Evolutionary conservation across 2,329 filamentous ascomycete genomes (phyloP).

Genomic region (Fusarium sp.): DNA sequence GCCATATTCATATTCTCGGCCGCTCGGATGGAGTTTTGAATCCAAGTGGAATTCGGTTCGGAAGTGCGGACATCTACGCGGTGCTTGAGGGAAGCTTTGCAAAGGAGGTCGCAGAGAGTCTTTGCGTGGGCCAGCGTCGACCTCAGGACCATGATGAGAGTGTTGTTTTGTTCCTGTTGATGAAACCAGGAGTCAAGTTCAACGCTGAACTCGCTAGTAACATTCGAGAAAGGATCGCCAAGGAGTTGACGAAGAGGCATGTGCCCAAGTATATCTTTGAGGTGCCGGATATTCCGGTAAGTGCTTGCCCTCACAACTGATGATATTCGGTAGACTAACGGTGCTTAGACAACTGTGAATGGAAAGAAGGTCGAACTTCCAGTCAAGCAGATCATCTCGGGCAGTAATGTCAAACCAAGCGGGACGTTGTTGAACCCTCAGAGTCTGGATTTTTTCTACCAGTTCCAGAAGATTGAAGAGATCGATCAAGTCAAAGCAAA

Average conservation of each 20-base stretch:
- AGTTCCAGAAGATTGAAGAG: conserved; percentile 63
- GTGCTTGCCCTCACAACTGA: conserved; percentile 44
- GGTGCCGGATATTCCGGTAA: conserved; percentile 81
- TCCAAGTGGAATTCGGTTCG: conserved; percentile 81
- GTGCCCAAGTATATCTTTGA: conserved; percentile 83
- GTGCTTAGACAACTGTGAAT: conserved; percentile 77
- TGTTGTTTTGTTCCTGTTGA: conserved; percentile 66
- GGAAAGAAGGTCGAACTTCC: conserved; percentile 87
- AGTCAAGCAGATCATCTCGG: conserved; percentile 85
- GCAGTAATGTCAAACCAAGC: conserved; percentile 77
- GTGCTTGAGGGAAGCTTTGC: conserved; percentile 76
- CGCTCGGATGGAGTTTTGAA: conserved; percentile 84
- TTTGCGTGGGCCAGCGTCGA: conserved; percentile 82
- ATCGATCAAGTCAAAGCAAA: conserved; percentile 44
- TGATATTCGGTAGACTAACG: conserved; percentile 19
- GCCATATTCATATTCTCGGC: conserved; percentile 73
- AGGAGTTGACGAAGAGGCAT: conserved; percentile 76
- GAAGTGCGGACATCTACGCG: conserved; percentile 81
- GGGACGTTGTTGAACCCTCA: conserved; percentile 81
- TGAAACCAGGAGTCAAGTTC: conserved; percentile 67
- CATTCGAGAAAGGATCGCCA: conserved; percentile 72
- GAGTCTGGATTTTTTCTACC: conserved; percentile 81
- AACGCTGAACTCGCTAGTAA: conserved; percentile 63
- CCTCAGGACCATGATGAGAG: conserved; percentile 64
- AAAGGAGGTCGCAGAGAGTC: conserved; percentile 72